Evolutionary conservation across 2,329 filamentous ascomycete genomes (phyloP).

Genomic region (Sporothrix sp.): DNA sequence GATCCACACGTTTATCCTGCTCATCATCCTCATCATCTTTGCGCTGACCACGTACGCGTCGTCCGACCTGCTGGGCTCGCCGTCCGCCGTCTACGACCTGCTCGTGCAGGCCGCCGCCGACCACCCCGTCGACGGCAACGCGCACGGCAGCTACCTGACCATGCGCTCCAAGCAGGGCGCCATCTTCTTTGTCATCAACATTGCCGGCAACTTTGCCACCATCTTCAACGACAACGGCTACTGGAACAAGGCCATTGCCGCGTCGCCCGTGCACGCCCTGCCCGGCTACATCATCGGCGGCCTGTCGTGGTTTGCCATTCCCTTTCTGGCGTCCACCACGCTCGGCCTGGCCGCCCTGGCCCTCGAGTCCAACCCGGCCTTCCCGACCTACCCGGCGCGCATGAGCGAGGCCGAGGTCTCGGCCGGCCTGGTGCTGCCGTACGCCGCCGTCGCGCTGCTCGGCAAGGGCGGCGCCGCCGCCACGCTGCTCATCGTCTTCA

Average conservation of each 20-base stretch:
- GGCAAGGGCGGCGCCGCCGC: conserved; percentile 72
- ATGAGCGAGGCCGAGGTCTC: conserved; percentile 67
- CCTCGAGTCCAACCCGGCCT: conserved; percentile 61
- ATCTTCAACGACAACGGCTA: conserved; percentile 84
- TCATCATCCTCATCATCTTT: conserved; percentile 80
- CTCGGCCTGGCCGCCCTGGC: conserved; percentile 77
- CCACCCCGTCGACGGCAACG: conserved; percentile 73
- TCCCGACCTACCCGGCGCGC: conserved; percentile 63
- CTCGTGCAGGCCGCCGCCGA: conserved; percentile 55
- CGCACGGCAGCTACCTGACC: conserved; percentile 72
- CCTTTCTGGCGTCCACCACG: conserved; percentile 80
- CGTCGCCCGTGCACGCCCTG: conserved; percentile 72
- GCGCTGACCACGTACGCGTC: conserved; percentile 73
- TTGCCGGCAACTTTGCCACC: conserved; percentile 60
- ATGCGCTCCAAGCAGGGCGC: conserved; percentile 74
- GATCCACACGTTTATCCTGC: conserved; percentile 73
- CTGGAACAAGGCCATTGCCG: conserved; percentile 90
- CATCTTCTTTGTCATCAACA: conserved; percentile 88
- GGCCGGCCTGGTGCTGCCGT: conserved; percentile 75
- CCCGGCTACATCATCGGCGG: conserved; percentile 84
- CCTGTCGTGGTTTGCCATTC: conserved; percentile 85
- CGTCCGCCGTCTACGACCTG: conserved; percentile 67
- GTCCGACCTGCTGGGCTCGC: conserved; percentile 61
- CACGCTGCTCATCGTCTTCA: conserved; percentile 73
- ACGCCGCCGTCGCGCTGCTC: conserved; percentile 73